A percentile compares a stretch with the other conserved stretches of the same genome.
Conservation (phyloP, 2,329 filamentous ascomycete species). For the Ceratocystis destructans region DNA sequence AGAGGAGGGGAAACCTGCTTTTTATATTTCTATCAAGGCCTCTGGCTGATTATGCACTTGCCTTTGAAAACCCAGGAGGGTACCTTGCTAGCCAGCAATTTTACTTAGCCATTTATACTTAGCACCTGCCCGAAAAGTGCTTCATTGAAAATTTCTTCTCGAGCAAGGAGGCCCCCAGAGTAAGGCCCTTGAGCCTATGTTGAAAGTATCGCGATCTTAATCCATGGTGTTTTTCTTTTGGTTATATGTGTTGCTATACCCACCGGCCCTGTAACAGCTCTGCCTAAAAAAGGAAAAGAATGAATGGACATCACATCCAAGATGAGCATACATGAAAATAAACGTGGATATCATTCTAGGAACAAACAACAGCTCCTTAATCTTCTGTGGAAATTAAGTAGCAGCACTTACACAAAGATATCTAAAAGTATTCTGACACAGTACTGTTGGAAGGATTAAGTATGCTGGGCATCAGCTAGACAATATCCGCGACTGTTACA, state of each 20-base stretch:
- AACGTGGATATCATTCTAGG: neutral
- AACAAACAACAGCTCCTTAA: neutral
- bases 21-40: neutral
- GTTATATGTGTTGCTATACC: neutral
- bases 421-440: neutral
- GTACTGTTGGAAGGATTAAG: neutral
- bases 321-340: neutral
- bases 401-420: neutral
- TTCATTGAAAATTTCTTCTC: neutral
- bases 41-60: slow-evolving; percentile 3
- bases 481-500: too few relatives aligned
- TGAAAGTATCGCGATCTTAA: neutral
- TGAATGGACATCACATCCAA: neutral
- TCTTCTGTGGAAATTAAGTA: neutral
- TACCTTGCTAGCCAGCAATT: neutral
- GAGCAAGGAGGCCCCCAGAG: neutral
- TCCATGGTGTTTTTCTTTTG: neutral
- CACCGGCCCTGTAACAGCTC: neutral
- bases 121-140: neutral
- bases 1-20: neutral
- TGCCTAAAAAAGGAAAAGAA: neutral
- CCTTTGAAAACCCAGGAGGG: neutral
- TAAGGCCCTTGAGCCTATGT: neutral
- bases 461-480: neutral
- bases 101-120: neutral